These are phyloP conservation scores for Neolentinus lepideus DNA, from an alignment of 1,284 basidiomycete genomes.

Conservation along the genomic window DNA sequence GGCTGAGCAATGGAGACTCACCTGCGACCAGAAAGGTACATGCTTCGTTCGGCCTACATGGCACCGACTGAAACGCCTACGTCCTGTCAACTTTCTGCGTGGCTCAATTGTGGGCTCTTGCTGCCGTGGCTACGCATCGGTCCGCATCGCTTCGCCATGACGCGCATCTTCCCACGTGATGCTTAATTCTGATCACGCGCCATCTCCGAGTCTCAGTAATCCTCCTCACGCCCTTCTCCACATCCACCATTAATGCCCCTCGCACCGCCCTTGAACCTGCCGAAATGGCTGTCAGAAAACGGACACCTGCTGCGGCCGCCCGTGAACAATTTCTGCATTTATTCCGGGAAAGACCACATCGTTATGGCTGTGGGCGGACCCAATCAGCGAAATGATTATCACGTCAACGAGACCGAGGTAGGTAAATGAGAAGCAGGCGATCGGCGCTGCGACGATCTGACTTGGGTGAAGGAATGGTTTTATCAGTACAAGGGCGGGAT, in stretches of 20 bases:
- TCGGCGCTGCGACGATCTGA: constrained; percentile 1
- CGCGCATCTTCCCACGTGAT: too few relatives aligned
- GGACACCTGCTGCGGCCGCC: constrained; percentile 76
- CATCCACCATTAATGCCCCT: too few relatives aligned
- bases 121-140: too few relatives aligned
- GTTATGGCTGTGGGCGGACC: constrained; percentile 93
- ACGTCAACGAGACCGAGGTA: constrained; percentile 89
- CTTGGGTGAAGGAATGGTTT: constrained; percentile 74
- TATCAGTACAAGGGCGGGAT: constrained; percentile 92
- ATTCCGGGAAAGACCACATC: constrained; percentile 78
- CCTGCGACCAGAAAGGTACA: too few relatives aligned
- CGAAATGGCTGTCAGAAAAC: constrained; percentile 81
- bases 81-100: too few relatives aligned
- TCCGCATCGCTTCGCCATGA: too few relatives aligned
- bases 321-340: constrained; percentile 88
- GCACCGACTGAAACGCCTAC: too few relatives aligned
- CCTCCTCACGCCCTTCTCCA: too few relatives aligned
- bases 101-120: background rate
- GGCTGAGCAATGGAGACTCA: too few relatives aligned
- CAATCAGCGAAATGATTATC: constrained; percentile 88
- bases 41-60: too few relatives aligned
- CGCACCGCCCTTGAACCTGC: constrained; percentile 71
- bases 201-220: too few relatives aligned
- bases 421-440: constrained; percentile 6
- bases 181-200: too few relatives aligned